These are phyloP conservation scores for Xylaria flabelliformis DNA, from an alignment of 495 filamentous ascomycete species.

Conservation along the genomic window DNA sequence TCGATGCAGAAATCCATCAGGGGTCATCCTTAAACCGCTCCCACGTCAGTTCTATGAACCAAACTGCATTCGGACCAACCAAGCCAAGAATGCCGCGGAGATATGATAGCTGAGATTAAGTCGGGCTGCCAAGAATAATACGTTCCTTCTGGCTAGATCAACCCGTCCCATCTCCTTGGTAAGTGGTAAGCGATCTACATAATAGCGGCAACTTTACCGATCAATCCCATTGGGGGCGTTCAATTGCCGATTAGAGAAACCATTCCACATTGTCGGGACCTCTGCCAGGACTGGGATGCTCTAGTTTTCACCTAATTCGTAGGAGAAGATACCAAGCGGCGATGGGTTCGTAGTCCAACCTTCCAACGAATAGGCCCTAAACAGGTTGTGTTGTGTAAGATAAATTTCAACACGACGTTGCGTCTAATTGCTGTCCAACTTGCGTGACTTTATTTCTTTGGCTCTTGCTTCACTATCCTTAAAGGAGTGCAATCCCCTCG, in stretches of 20 bases:
- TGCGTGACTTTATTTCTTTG: not conserved
- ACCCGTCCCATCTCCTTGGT: not conserved
- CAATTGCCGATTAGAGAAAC: slow-evolving; percentile 2
- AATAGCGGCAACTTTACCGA: not conserved
- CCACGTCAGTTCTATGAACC: not conserved
- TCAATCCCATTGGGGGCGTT: slow-evolving; percentile 5
- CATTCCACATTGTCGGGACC: not conserved
- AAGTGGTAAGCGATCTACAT: slow-evolving; percentile 17
- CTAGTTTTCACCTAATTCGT: not conserved
- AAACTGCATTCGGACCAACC: slow-evolving; percentile 6
- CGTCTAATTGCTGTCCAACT: not conserved
- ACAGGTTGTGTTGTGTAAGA: not conserved
- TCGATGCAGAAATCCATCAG: slow-evolving; percentile 12
- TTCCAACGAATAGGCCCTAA: not conserved
- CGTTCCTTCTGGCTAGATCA: slow-evolving; percentile 2
- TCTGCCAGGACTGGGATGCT: not conserved
- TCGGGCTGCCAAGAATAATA: not conserved
- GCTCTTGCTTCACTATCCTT: not conserved
- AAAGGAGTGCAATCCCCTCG: not conserved
- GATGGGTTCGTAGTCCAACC: too few relatives aligned
- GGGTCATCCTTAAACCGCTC: slow-evolving; percentile 1
- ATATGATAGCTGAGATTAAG: not conserved
- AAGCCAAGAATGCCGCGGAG: not conserved
- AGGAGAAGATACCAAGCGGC: not conserved
- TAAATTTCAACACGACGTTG: not conserved